phyloP scores from a whole-genome alignment of 805 yeast genomes.

The Lipomyces kockii region DNA sequence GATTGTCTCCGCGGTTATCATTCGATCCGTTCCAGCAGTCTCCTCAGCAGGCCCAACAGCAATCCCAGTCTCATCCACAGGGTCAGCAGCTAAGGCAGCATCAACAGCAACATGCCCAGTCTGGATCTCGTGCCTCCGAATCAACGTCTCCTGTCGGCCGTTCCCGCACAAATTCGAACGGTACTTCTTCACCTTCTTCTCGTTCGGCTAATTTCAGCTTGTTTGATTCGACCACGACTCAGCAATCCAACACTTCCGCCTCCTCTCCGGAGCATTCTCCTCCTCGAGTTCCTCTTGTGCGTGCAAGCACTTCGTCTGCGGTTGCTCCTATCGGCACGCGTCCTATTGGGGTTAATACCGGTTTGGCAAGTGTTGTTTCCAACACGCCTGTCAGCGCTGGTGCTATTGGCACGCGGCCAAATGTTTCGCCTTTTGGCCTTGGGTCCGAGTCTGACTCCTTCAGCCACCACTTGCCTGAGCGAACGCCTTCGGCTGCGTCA shows the following conservation, averaged over 20 bases:
- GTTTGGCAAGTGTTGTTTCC: constrained; percentile 3
- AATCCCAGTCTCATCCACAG: constrained; percentile 13
- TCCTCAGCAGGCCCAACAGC: constrained; percentile 12
- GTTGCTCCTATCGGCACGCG: constrained; percentile 39
- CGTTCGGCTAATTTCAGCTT: constrained; percentile 37
- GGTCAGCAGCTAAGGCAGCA: constrained; percentile 14
- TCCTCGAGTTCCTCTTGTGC: constrained; percentile 34
- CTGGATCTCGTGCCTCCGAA: constrained; percentile 14
- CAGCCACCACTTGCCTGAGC: constrained; percentile 30
- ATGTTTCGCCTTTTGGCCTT: constrained; percentile 29
- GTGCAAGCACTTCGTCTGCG: constrained; percentile 30
- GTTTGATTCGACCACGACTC: constrained; percentile 33
- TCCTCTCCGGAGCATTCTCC: constrained; percentile 37
- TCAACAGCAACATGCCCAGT: constrained; percentile 8
- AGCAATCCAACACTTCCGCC: constrained; percentile 32
- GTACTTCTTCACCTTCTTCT: constrained; percentile 37
- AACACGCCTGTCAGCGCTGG: constrained; percentile 6
- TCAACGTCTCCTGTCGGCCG: constrained; percentile 30
- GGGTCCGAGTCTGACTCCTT: constrained; percentile 34
- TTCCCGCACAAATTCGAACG: constrained; percentile 36
- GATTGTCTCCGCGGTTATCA: constrained; percentile 34
- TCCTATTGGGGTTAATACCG: constrained; percentile 20
- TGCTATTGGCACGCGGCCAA: constrained; percentile 27
- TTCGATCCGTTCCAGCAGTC: constrained; percentile 36
- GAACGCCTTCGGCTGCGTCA: constrained; percentile 32